These are phyloP conservation scores for Alternaria burnsii DNA, from an alignment of 2,329 filamentous ascomycete genomes.

Conservation along the genomic window DNA sequence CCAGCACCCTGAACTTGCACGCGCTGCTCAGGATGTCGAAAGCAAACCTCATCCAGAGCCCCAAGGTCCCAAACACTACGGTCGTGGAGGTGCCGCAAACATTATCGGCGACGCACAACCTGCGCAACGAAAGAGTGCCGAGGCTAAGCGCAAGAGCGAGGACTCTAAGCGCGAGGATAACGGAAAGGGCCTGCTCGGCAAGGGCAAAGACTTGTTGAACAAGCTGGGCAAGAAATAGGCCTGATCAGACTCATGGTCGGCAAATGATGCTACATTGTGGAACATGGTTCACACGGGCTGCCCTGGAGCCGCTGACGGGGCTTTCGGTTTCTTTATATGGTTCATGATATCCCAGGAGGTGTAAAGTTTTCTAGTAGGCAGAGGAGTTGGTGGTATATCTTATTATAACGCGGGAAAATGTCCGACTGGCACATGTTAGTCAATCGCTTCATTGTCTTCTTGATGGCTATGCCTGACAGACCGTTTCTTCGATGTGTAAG, in stretches of 20 bases:
- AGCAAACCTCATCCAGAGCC: constrained; percentile 60
- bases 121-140: constrained; percentile 38
- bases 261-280: neutral
- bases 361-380: constrained; percentile 8
- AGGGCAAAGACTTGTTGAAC: constrained; percentile 62
- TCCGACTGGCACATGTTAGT: neutral
- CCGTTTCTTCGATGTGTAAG: neutral
- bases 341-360: constrained; percentile 28
- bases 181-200: constrained; percentile 57
- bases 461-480: neutral
- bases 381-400: constrained; percentile 16
- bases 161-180: constrained; percentile 23
- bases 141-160: constrained; percentile 39
- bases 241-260: neutral
- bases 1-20: constrained; percentile 70
- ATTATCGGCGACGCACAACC: constrained; percentile 52
- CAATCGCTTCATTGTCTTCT: neutral
- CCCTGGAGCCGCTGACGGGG: neutral
- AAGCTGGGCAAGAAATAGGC: constrained; percentile 53
- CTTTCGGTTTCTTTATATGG: constrained; percentile 13
- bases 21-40: constrained; percentile 83
- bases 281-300: neutral
- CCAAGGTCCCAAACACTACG: constrained; percentile 70
- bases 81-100: constrained; percentile 80
- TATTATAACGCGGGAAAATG: constrained; percentile 1